Conservation (phyloP, 192 early-diverging fungal species). For the Spizellomyces punctatus region DNA sequence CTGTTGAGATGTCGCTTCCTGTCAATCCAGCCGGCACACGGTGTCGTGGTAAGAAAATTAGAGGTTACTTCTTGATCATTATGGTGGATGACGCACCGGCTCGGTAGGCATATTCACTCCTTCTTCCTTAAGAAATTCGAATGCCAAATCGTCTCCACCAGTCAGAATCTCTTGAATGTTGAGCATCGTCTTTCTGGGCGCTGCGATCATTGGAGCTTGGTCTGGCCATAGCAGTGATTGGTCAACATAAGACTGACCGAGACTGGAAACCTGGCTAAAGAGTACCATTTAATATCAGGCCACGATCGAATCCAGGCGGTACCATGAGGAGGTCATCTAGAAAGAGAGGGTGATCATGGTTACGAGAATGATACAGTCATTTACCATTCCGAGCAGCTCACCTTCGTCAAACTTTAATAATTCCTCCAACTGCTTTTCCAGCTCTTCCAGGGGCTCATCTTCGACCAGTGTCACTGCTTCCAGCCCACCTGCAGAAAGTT, state of each 20-base stretch:
- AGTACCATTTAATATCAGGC: constrained; percentile 55
- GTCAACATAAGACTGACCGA: background rate
- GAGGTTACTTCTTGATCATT: background rate
- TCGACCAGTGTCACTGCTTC: constrained; percentile 45
- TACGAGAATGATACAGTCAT: background rate
- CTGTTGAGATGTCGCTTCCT: too few species aligned
- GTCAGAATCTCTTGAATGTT: background rate
- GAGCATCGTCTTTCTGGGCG: background rate
- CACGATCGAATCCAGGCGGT: constrained; percentile 75
- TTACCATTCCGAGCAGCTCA: constrained; percentile 15
- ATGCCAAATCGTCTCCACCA: constrained; percentile 14
- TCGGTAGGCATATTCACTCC: background rate
- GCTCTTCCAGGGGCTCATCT: constrained; percentile 30
- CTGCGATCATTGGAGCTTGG: background rate
- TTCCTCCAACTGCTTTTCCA: constrained; percentile 34
- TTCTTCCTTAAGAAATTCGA: constrained; percentile 20
- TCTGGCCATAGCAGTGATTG: background rate
- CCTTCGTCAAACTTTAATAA: constrained; percentile 35
- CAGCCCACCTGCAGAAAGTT: constrained; percentile 45
- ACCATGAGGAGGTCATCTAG: constrained; percentile 47
- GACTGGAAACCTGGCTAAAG: background rate
- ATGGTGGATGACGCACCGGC: background rate
- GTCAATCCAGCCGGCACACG: background rate
- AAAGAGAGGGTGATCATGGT: constrained; percentile 23
- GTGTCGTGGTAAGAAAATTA: background rate